Evolutionary conservation across 2,329 filamentous ascomycete species (phyloP).

Genomic region (Phialophora expanda): DNA sequence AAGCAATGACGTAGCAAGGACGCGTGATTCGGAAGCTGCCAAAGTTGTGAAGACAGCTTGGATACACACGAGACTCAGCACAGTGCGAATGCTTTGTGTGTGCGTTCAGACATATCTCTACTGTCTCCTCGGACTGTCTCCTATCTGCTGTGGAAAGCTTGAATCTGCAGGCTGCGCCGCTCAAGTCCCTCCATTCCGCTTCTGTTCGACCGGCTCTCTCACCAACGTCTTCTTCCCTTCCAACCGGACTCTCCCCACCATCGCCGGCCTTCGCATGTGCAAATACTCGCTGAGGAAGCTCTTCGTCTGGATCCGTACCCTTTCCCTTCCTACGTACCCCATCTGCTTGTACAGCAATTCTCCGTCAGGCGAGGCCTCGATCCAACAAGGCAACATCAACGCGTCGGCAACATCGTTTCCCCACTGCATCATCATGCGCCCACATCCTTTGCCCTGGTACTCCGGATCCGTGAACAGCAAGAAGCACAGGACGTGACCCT

Average conservation of each 20-base stretch:
- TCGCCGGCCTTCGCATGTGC: constrained; percentile 27
- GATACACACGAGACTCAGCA: neutral
- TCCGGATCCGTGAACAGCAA: constrained; percentile 38
- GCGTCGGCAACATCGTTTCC: constrained; percentile 45
- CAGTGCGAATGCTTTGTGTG: neutral
- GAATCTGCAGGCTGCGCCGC: no score
- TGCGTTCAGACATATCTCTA: neutral
- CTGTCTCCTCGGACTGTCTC: neutral
- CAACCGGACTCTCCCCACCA: constrained; percentile 18
- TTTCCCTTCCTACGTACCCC: constrained; percentile 30
- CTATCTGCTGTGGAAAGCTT: neutral
- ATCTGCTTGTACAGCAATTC: constrained; percentile 46
- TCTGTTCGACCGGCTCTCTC: constrained; percentile 12
- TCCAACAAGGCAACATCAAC: constrained; percentile 46
- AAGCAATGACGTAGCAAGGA: constrained; percentile 9
- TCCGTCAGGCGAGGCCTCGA: constrained; percentile 47
- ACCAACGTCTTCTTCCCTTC: constrained; percentile 23
- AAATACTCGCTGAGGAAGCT: constrained; percentile 30
- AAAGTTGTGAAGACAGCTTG: no score
- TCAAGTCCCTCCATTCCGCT: neutral
- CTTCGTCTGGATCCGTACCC: constrained; percentile 25
- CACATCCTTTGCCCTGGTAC: constrained; percentile 47
- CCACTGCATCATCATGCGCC: constrained; percentile 45
- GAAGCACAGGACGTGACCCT: constrained; percentile 29
- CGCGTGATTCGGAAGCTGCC: no score